Base-by-base conservation (phyloP, 73 alveolate genomes). In the Blepharisma japonicum region DNA sequence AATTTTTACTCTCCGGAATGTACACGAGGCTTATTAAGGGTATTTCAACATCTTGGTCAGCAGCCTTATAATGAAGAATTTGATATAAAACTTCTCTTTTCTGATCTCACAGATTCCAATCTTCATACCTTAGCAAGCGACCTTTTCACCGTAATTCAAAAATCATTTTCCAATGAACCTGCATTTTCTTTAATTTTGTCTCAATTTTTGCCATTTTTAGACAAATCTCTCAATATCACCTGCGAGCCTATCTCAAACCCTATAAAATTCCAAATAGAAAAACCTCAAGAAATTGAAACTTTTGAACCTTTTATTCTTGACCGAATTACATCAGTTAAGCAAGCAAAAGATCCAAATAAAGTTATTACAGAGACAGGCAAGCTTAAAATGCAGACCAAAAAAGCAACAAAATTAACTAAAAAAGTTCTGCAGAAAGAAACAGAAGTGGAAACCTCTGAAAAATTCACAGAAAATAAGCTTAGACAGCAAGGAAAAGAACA, bases 211-310 rank as follows among this genome's bases (percentile, higher is more conserved):
- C 42, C 42, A 32, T 32, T 32, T 32, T 32, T 32, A 32, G 42
- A 32, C 42, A 32, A 32, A 3, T 32, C 42, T 32, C 42, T 32
- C 42, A 32, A 32, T 32, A 32, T 32, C 42, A 1, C 42, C 42
- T 32, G 42, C 42, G 42, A 32, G 42, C 42, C 42, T 32, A 3
- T 32, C 42, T 1, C 38, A 14, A 9, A 18, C 18, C 74, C 74
- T 14, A 61, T 61, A 39, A 61, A 61, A 61, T 9, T 61, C 18
- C 0, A 61, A 14, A 39, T 14, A 61, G 42, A 32, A 32, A 61
- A 25, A 5, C 74, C 74, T 61, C 50, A 61, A 25, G 74, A 61
- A 61, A 61, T 61, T 5, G 50, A 61, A 61, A 61, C 74, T 61
- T 61, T 20, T 25, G 74, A 61, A 5, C 74, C 74, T 14, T 25